These are phyloP conservation scores for Aegilops umbellulata DNA, from an alignment of 176 grass and related monocot genomes.

Conservation along the genomic window DNA sequence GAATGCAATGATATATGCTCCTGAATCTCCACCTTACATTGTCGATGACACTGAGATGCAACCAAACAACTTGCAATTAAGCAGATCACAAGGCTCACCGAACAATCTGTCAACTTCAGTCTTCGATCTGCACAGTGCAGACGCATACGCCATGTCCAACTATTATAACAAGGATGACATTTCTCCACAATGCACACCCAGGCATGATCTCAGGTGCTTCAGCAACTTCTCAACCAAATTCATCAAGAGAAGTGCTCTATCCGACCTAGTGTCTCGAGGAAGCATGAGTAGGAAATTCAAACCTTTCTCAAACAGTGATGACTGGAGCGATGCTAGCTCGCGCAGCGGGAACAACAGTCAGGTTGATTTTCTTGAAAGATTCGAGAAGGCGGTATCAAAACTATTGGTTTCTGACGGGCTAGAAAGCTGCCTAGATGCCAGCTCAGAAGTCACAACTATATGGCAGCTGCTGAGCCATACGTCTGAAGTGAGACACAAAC, in stretches of 20 bases:
- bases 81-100: slow-evolving; percentile 53
- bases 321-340: slow-evolving; percentile 70
- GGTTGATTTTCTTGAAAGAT: slow-evolving; percentile 67
- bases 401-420: slow-evolving; percentile 51
- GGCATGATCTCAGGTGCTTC: slow-evolving; percentile 76
- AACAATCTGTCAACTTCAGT: slow-evolving; percentile 59
- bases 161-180: slow-evolving; percentile 40
- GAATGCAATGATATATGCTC: slow-evolving; percentile 53
- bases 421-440: slow-evolving; percentile 56
- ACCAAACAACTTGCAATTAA: slow-evolving; percentile 48
- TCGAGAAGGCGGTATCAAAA: slow-evolving; percentile 81
- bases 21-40: slow-evolving; percentile 47
- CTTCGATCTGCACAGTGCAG: slow-evolving; percentile 49
- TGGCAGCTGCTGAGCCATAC: slow-evolving; percentile 73
- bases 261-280: slow-evolving; percentile 60
- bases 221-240: slow-evolving; percentile 85
- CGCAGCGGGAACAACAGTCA: slow-evolving; percentile 58
- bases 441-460: slow-evolving; percentile 74
- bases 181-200: slow-evolving; percentile 49
- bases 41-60: slow-evolving; percentile 32
- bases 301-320: slow-evolving; percentile 58
- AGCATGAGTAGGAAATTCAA: slow-evolving; percentile 73
- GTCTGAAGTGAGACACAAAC: slow-evolving; percentile 52
- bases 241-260: slow-evolving; percentile 52
- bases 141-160: slow-evolving; percentile 35